These are phyloP conservation scores for Alternaria sp. DNA, from an alignment of 2,329 filamentous ascomycete species.

Conservation along the genomic window DNA sequence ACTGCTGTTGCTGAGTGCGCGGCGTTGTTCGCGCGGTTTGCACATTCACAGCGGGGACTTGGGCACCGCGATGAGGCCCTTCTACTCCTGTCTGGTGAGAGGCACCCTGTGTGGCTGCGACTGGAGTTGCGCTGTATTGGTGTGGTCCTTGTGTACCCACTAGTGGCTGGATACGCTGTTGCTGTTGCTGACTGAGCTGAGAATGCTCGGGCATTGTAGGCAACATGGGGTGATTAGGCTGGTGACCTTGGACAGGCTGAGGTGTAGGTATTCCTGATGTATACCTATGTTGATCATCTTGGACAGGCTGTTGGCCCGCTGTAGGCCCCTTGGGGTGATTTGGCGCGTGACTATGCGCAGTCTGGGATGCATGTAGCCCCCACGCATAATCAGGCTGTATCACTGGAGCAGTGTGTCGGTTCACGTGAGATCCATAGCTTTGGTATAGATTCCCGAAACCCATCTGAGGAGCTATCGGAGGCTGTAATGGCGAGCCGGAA, in stretches of 20 bases:
- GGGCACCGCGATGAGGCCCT: background rate
- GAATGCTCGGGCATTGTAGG: fast-evolving
- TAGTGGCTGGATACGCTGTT: fast-evolving
- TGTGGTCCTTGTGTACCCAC: background rate
- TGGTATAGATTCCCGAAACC: background rate
- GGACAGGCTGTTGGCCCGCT: too few relatives aligned
- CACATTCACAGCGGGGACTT: background rate
- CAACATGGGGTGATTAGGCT: too few relatives aligned
- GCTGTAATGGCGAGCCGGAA: background rate
- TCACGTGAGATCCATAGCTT: fast-evolving
- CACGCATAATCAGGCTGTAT: background rate
- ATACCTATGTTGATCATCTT: background rate
- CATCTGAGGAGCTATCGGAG: background rate
- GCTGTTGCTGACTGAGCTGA: background rate
- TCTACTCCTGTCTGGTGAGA: background rate
- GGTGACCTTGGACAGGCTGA: background rate
- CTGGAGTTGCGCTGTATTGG: background rate
- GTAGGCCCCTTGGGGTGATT: too few relatives aligned
- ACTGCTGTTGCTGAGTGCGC: background rate
- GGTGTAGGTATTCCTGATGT: too few relatives aligned
- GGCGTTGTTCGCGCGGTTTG: background rate
- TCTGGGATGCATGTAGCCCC: background rate
- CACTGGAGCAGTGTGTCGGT: background rate
- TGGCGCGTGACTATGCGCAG: too few relatives aligned
- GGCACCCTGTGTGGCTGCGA: background rate